Evolutionary conservation across 148 eudicot species (phyloP).

Genomic region (Pharnaceum exiguum): DNA sequence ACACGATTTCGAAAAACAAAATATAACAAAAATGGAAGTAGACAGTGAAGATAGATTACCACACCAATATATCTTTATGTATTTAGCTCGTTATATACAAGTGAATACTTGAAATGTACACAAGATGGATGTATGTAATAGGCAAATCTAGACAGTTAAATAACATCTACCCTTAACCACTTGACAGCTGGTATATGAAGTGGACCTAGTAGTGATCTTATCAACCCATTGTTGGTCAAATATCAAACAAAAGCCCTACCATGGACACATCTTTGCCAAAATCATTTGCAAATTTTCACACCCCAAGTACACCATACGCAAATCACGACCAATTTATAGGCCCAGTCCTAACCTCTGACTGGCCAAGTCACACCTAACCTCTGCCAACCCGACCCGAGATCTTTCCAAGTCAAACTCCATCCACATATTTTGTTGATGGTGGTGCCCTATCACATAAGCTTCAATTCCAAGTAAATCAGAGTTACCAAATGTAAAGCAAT

Average conservation of each 20-base stretch:
- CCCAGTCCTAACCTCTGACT: conserved; percentile 55
- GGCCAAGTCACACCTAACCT: conserved; percentile 74
- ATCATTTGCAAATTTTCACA: neutral
- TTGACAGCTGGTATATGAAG: conserved; percentile 1
- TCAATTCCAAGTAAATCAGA: conserved; percentile 76
- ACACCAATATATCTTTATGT: too few relatives aligned
- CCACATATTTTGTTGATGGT: conserved; percentile 93
- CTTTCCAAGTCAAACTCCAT: conserved; percentile 77
- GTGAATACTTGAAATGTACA: conserved; percentile 12
- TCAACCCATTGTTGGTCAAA: conserved; percentile 17
- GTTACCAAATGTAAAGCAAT: conserved; percentile 84
- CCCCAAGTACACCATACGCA: neutral
- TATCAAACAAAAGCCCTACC: conserved; percentile 4
- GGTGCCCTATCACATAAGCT: conserved; percentile 75
- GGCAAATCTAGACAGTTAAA: conserved; percentile 5
- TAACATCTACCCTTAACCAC: conserved; percentile 1
- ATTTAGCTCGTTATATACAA: conserved; percentile 12
- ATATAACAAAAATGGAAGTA: too few relatives aligned
- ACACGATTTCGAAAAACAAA: too few relatives aligned
- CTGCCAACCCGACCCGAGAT: conserved; percentile 72
- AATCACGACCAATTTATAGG: neutral
- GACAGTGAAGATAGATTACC: too few relatives aligned
- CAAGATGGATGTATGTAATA: neutral
- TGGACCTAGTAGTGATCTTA: neutral
- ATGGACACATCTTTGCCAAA: neutral